These are phyloP conservation scores for Sporothrix schenckii DNA, from an alignment of 2,329 filamentous ascomycete genomes.

Conservation along the genomic window DNA sequence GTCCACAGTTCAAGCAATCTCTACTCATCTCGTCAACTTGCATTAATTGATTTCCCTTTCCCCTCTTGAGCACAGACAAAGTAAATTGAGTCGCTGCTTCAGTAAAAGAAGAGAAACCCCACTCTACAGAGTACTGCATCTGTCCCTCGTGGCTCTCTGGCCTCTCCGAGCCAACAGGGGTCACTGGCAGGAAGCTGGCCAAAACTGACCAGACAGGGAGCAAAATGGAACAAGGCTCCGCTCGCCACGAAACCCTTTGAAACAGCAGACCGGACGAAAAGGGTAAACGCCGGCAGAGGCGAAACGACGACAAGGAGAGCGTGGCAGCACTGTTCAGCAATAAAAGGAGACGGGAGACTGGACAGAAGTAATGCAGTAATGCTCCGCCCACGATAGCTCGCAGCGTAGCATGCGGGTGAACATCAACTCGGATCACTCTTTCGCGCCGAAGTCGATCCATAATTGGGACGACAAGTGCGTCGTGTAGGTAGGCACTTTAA, in stretches of 20 bases:
- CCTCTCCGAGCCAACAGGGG: slow-evolving; percentile 6
- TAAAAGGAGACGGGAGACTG: background rate
- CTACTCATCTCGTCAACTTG: background rate
- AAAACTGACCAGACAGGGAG: background rate
- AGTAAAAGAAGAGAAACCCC: background rate
- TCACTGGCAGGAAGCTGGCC: background rate
- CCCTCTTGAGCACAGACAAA: background rate
- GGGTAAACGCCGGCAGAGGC: background rate
- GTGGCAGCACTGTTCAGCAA: background rate
- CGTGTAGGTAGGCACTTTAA: background rate
- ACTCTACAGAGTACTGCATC: background rate
- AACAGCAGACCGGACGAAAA: slow-evolving; percentile 19
- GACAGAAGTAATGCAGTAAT: background rate
- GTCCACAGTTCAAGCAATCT: too few species aligned
- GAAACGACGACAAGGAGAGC: background rate
- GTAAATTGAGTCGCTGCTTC: background rate
- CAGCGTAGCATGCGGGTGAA: slow-evolving; percentile 17
- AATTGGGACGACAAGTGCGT: background rate
- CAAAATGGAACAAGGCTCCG: slow-evolving; percentile 13
- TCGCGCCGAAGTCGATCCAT: slow-evolving; percentile 13
- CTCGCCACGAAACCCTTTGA: slow-evolving; percentile 22
- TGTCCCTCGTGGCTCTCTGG: slow-evolving; percentile 22
- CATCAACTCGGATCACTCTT: slow-evolving; percentile 14
- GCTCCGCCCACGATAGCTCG: background rate
- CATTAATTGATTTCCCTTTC: background rate